Conservation (phyloP, 2,329 filamentous ascomycete species). For the Penicillium sp. region DNA sequence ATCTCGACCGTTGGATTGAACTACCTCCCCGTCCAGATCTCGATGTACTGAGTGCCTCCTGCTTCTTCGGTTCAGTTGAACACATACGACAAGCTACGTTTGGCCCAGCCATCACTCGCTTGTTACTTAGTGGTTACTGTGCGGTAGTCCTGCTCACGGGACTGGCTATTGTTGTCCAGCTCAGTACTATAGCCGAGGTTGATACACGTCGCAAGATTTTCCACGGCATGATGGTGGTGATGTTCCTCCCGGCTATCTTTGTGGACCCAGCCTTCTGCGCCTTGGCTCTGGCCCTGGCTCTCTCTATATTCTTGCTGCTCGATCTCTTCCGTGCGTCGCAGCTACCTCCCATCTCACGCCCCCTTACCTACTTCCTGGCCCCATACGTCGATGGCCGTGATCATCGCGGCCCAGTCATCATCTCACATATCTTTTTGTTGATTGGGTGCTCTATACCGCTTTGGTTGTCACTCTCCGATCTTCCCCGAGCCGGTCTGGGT, state of each 20-base stretch:
- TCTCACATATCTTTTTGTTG: constrained; percentile 93
- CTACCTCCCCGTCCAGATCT: constrained; percentile 56
- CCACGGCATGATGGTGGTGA: constrained; percentile 96
- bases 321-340: constrained; percentile 90
- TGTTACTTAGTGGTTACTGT: constrained; percentile 76
- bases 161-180: constrained; percentile 71
- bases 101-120: constrained; percentile 79
- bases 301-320: constrained; percentile 83
- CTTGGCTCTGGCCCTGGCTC: constrained; percentile 74
- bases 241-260: constrained; percentile 86
- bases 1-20: constrained; percentile 74
- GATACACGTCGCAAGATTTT: constrained; percentile 97
- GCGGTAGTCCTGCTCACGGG: constrained; percentile 68
- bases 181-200: constrained; percentile 80
- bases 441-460: constrained; percentile 94
- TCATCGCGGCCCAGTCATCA: constrained; percentile 87
- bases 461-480: constrained; percentile 79
- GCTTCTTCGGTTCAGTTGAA: constrained; percentile 63
- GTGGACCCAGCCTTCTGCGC: constrained; percentile 83
- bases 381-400: constrained; percentile 95
- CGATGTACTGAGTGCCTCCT: constrained; percentile 41
- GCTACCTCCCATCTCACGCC: constrained; percentile 83
- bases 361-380: constrained; percentile 81
- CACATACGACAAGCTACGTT: constrained; percentile 65
- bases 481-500: constrained; percentile 58